A percentile compares a stretch with the other conserved stretches of the same genome.
These are phyloP conservation scores for Galerina marginata DNA, from an alignment of 768 basidiomycete genomes.

Conservation along the genomic window DNA sequence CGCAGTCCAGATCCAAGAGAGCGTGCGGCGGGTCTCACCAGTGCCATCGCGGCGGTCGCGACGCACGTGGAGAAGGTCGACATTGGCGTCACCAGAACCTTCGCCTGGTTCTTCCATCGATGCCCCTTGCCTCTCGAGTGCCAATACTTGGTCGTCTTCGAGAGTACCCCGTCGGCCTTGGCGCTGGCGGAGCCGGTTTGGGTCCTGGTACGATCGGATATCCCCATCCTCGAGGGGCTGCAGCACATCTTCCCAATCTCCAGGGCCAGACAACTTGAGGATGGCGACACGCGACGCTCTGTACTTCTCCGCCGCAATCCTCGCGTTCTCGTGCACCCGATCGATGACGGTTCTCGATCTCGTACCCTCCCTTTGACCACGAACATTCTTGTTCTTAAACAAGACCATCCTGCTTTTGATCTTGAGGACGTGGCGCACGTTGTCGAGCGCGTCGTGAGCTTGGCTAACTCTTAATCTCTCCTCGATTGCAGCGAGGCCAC, in stretches of 20 bases:
- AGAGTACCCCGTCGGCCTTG: slow-evolving; percentile 21
- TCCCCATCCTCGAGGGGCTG: slow-evolving; percentile 10
- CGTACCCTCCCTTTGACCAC: slow-evolving; percentile 2
- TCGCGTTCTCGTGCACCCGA: slow-evolving; percentile 11
- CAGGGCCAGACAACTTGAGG: slow-evolving; percentile 5
- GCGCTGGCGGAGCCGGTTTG: not conserved
- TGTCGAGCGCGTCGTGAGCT: slow-evolving; percentile 8
- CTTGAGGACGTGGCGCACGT: slow-evolving; percentile 5
- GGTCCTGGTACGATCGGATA: slow-evolving; percentile 19
- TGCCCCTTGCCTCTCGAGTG: not conserved
- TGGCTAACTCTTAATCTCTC: slow-evolving; percentile 10
- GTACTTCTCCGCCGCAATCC: slow-evolving; percentile 8
- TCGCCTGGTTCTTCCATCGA: not conserved
- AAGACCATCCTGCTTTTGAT: slow-evolving; percentile 10
- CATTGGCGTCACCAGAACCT: not conserved
- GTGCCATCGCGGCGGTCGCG: slow-evolving; percentile 6
- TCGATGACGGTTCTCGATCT: slow-evolving; percentile 2
- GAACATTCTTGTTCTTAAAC: slow-evolving; percentile 8
- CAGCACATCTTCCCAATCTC: slow-evolving; percentile 17
- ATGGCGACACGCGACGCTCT: slow-evolving; percentile 9
- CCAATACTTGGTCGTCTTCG: slow-evolving; percentile 17
- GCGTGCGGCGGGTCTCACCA: slow-evolving; percentile 1
- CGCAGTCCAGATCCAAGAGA: slow-evolving; percentile 10
- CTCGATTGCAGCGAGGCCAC: slow-evolving; percentile 8
- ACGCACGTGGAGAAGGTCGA: not conserved